Base-by-base conservation (phyloP, 2,329 filamentous ascomycete species). In the Biscogniauxia marginata region DNA sequence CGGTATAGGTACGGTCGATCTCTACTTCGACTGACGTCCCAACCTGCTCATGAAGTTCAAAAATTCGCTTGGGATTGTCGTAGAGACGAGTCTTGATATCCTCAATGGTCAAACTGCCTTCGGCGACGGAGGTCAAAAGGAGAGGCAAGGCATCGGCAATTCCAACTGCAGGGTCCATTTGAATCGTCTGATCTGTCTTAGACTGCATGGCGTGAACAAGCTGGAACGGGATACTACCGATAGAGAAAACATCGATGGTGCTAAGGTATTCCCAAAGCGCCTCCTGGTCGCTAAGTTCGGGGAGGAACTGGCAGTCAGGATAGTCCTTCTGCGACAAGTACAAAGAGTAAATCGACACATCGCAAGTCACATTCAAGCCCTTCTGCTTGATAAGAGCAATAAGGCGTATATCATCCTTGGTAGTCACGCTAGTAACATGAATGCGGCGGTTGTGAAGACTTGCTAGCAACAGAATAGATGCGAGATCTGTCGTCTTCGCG, bases 301-400 rank as follows among this genome's bases (percentile, higher is more conserved):
- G 89, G 53, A 93, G 77, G 65, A 84, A 82, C 58, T 79, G 75
- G 69, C 84, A 90, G 55, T 84, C 79, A 1, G 89, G 87, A 72
- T 81, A 90, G 65, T 92, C 87, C 49, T 84, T 78, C 65, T 85
- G 86, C 4, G 86, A 87, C 21, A 93, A 79, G 77, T 91, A 93
- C 45, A 93, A 79, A 18, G 87, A 84, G 77, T 90, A 92, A 65
- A 93, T 82, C n/a, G 86, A 88, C 46, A 93, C 89, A 70, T 93
- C 89, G 73, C 89, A 93, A 20, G 89, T 92, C 46, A 93, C 88
- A 71, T 87, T 87, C 56, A 93, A 77, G n/a, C 89, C 89, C 77
- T 92, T 93, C 68, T 85, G 81, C 75, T 93, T 93, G 76, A 87
- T 87, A 24, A 93, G 81, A 7, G 88, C 84, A 67, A 93, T 91